Conservation (phyloP, 176 grass and related monocot genomes). For the Carex pumila region DNA sequence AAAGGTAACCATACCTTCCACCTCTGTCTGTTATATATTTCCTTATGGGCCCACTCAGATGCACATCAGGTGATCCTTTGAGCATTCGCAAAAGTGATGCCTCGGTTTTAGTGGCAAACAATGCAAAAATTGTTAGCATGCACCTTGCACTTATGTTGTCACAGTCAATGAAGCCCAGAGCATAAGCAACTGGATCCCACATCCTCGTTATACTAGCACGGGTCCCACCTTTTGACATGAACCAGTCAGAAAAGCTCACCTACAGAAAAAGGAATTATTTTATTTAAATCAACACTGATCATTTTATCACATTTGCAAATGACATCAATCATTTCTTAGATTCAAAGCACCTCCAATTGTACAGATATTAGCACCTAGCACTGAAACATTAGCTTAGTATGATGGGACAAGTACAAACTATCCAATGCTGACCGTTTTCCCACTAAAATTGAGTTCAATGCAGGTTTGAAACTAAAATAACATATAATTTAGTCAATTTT, state of each 20-base stretch:
- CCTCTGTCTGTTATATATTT: constrained; percentile 94
- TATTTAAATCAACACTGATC: neutral
- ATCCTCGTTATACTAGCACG: constrained; percentile 74
- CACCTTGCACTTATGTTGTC: constrained; percentile 99
- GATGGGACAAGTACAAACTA: neutral
- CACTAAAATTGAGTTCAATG: neutral
- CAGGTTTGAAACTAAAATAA: neutral
- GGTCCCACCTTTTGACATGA: constrained; percentile 93
- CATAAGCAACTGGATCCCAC: constrained; percentile 99
- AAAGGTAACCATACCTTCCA: constrained; percentile 66
- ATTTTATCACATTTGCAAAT: constrained; percentile 2
- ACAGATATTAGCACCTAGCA: neutral
- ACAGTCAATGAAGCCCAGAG: constrained; percentile 97
- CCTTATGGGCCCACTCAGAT: constrained; percentile 86
- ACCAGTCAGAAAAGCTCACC: constrained; percentile 94
- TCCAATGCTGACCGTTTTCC: neutral
- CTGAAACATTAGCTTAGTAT: neutral
- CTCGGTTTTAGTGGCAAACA: constrained; percentile 98
- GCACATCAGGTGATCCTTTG: constrained; percentile 98
- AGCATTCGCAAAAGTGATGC: constrained; percentile 96
- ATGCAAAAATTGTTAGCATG: constrained; percentile 96
- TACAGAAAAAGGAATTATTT: constrained; percentile 28
- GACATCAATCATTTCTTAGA: neutral
- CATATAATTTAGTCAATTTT: neutral
- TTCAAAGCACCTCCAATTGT: neutral